These are phyloP conservation scores for Exophiala sideris DNA, from an alignment of 2,329 filamentous ascomycete genomes.

Conservation along the genomic window DNA sequence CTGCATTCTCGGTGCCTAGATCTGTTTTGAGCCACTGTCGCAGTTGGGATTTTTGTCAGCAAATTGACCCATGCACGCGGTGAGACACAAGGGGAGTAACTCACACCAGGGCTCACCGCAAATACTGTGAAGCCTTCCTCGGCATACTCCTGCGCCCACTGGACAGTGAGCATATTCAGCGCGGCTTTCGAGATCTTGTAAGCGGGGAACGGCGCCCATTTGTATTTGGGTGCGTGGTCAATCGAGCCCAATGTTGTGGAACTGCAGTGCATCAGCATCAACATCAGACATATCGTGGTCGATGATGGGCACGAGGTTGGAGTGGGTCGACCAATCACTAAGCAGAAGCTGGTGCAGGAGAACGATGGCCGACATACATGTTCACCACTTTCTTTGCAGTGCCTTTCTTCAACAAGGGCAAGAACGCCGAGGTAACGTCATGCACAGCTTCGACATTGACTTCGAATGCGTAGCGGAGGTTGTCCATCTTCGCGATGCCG, in stretches of 20 bases:
- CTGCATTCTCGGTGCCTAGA: slow-evolving; percentile 40
- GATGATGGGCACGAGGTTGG: too few species aligned
- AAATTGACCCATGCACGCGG: slow-evolving; percentile 2
- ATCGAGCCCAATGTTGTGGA: slow-evolving; percentile 46
- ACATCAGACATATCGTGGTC: too few species aligned
- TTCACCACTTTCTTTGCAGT: slow-evolving; percentile 44
- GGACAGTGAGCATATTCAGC: slow-evolving; percentile 47
- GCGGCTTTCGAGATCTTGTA: slow-evolving; percentile 50
- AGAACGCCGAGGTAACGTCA: slow-evolving; percentile 38
- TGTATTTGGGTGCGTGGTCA: slow-evolving; percentile 27
- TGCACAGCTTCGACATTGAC: slow-evolving; percentile 45
- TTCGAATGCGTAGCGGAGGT: slow-evolving; percentile 38
- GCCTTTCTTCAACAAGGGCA: slow-evolving; percentile 40
- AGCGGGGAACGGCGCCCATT: slow-evolving; percentile 31
- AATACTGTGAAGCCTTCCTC: slow-evolving; percentile 44
- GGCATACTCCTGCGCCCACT: slow-evolving; percentile 38
- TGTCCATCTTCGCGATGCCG: slow-evolving; percentile 32
- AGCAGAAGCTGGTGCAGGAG: too few species aligned
- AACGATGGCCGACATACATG: slow-evolving; percentile 34
- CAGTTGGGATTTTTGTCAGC: slow-evolving; percentile 1
- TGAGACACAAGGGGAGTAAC: slow-evolving; percentile 14
- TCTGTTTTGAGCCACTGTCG: slow-evolving; percentile 48
- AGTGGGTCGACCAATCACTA: neutral
- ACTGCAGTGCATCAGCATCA: neutral
- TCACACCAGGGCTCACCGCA: slow-evolving; percentile 45